Percentiles rank a stretch among this genome's conserved stretches.
Conservation (phyloP, 2,329 filamentous ascomycete genomes). For the Talaromyces sp. region DNA sequence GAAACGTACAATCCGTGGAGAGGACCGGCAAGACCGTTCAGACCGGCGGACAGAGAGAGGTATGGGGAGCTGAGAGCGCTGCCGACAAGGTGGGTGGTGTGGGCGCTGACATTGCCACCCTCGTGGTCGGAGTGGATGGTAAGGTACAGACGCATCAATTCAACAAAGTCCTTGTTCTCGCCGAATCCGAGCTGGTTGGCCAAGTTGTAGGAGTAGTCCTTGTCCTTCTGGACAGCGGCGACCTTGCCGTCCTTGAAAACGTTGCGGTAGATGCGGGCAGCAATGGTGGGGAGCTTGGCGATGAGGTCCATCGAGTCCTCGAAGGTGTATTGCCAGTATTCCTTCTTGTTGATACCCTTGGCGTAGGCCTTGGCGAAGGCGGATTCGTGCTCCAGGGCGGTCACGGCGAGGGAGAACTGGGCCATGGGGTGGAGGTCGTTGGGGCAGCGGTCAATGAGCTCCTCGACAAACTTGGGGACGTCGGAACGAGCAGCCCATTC, state of each 20-base stretch:
- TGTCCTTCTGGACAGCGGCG: conserved; percentile 90
- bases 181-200: conserved; percentile 98
- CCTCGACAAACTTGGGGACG: conserved; percentile 95
- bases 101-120: conserved; percentile 96
- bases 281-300: conserved; percentile 97
- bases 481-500: conserved; percentile 98
- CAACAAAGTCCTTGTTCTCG: conserved; percentile 92
- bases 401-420: conserved; percentile 96
- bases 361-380: conserved; percentile 98
- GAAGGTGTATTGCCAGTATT: conserved; percentile 99
- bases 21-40: conserved; percentile 96
- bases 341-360: conserved; percentile 98
- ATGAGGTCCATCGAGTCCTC: conserved; percentile 99
- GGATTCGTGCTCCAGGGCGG: conserved; percentile 96
- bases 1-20: conserved; percentile 75
- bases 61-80: conserved; percentile 94
- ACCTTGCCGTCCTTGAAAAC: conserved; percentile 99
- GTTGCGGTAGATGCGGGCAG: conserved; percentile 98
- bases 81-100: conserved; percentile 98
- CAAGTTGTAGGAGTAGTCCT: conserved; percentile 99
- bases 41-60: conserved; percentile 91
- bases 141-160: conserved; percentile 97
- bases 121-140: conserved; percentile 99
- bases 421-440: conserved; percentile 99
- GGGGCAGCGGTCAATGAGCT: conserved; percentile 99